Evolutionary conservation across 2,329 filamentous ascomycete species (phyloP).

Genomic region (Aspergillus fumigatus): DNA sequence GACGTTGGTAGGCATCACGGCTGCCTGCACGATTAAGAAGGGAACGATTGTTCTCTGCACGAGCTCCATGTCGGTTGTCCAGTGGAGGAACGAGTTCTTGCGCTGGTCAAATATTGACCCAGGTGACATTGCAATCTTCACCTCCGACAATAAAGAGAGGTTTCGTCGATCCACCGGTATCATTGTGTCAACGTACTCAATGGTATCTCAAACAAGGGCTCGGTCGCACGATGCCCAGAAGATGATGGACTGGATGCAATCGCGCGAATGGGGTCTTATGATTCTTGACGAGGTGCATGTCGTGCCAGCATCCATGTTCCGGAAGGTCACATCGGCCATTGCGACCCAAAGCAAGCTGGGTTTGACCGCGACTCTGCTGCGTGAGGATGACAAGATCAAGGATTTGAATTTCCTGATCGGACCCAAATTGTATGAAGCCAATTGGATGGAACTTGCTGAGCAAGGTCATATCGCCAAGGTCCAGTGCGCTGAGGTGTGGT

Average conservation of each 20-base stretch:
- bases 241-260: constrained; percentile 92
- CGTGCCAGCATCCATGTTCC: constrained; percentile 92
- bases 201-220: constrained; percentile 90
- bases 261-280: constrained; percentile 94
- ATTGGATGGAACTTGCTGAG: constrained; percentile 98
- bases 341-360: constrained; percentile 94
- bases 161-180: constrained; percentile 90
- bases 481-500: constrained; percentile 98
- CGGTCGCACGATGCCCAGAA: constrained; percentile 90
- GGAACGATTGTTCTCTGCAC: constrained; percentile 93
- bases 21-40: constrained; percentile 96
- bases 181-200: constrained; percentile 95
- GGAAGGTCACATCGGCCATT: constrained; percentile 87
- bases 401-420: constrained; percentile 97
- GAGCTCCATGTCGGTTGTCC: constrained; percentile 94
- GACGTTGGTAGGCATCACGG: constrained; percentile 96
- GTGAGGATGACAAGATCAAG: constrained; percentile 97
- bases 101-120: constrained; percentile 99
- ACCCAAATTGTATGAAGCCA: constrained; percentile 95
- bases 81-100: constrained; percentile 94
- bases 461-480: constrained; percentile 96
- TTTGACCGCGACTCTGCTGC: constrained; percentile 84
- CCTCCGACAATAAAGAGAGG: constrained; percentile 80
- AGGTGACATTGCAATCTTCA: constrained; percentile 90
- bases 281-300: constrained; percentile 97